A percentile compares a stretch with the other conserved stretches of the same genome.
phyloP scores from a whole-genome alignment of 1,284 basidiomycete genomes.

The Ganoderma lingzhi region DNA sequence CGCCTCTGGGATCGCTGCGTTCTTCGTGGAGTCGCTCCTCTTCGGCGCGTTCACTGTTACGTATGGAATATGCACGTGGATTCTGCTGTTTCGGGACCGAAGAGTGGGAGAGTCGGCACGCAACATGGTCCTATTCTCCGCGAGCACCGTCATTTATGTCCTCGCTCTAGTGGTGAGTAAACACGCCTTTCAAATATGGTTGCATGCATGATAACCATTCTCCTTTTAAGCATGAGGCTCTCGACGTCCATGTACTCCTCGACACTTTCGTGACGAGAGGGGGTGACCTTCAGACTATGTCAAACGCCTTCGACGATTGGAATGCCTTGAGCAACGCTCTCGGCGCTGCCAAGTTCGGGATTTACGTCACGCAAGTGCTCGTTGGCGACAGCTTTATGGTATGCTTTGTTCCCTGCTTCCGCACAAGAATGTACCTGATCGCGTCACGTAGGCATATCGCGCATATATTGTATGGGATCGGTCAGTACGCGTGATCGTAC shows the following conservation, averaged over 20 bases:
- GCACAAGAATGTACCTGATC: neutral
- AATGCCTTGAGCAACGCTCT: constrained; percentile 14
- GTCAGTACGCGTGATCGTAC: neutral
- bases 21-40: constrained; percentile 24
- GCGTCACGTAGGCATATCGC: constrained; percentile 14
- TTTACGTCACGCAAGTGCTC: constrained; percentile 21
- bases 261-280: constrained; percentile 18
- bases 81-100: constrained; percentile 17
- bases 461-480: constrained; percentile 25
- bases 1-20: constrained; percentile 13
- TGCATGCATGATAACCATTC: neutral
- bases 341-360: constrained; percentile 16
- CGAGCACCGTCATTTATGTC: constrained; percentile 19
- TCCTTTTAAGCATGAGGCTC: constrained; percentile 11
- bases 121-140: constrained; percentile 15
- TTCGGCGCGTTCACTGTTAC: constrained; percentile 25
- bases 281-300: neutral
- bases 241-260: constrained; percentile 21
- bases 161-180: constrained; percentile 25
- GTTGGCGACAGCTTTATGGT: constrained; percentile 27
- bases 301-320: constrained; percentile 9
- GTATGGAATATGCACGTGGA: constrained; percentile 27
- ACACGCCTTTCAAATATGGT: neutral
- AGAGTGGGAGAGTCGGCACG: neutral
- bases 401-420: neutral